A percentile compares a stretch with the other conserved stretches of the same genome.
Evolutionary conservation across 208 protist genomes (phyloP).

Genomic region (Crithidia brevicula): DNA sequence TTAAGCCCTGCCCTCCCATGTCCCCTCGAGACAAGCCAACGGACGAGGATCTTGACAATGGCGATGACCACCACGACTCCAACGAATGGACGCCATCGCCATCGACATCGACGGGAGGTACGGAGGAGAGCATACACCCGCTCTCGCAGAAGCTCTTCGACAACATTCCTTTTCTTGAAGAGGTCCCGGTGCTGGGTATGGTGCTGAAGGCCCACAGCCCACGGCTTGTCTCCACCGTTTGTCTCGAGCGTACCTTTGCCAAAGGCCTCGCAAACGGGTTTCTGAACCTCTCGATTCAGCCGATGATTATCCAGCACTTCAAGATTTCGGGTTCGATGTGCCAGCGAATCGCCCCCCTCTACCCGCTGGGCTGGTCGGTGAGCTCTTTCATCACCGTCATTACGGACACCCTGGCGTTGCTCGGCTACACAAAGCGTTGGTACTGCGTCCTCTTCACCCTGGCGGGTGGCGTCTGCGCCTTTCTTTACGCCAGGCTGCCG

Average conservation of each 20-base stretch:
- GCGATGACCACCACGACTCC: not conserved
- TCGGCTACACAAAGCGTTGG: conserved; percentile 81
- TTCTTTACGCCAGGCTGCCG: conserved; percentile 43
- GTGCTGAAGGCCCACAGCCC: conserved; percentile 28
- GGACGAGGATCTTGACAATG: too few species aligned
- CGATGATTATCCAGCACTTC: conserved; percentile 17
- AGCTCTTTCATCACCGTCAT: conserved; percentile 45
- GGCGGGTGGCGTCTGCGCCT: conserved; percentile 28
- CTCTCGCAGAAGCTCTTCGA: conserved; percentile 28
- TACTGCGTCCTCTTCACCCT: conserved; percentile 55
- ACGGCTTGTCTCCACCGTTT: conserved; percentile 15
- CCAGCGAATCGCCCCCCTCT: conserved; percentile 38
- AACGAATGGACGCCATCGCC: not conserved
- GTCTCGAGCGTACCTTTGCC: conserved; percentile 15
- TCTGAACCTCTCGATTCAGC: conserved; percentile 19
- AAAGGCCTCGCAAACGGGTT: conserved; percentile 19
- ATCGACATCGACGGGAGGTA: not conserved
- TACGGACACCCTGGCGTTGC: conserved; percentile 41
- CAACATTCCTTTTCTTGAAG: conserved; percentile 21
- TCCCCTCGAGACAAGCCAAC: too few species aligned
- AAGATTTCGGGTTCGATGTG: conserved; percentile 13
- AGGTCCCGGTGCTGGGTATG: conserved; percentile 30
- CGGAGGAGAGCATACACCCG: conserved; percentile 12
- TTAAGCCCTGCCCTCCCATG: too few species aligned
- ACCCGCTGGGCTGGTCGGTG: conserved; percentile 44